phyloP scores from a whole-genome alignment of 768 basidiomycete species.

The Kondoa malvinella region DNA sequence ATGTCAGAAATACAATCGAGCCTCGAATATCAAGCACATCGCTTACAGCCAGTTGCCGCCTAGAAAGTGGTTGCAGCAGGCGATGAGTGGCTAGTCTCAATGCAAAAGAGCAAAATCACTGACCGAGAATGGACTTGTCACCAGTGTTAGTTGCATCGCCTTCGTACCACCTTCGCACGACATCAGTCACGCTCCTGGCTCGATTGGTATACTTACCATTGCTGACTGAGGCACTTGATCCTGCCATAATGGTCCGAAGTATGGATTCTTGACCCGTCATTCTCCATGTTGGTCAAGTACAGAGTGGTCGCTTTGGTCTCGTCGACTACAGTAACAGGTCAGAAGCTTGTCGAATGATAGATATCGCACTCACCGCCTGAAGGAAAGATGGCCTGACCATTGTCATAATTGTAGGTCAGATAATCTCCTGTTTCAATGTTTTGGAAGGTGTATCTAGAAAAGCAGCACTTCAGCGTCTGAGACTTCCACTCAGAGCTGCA shows the following conservation, averaged over 20 bases:
- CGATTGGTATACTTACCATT: not conserved
- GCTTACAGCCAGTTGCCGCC: not conserved
- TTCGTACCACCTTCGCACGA: not conserved
- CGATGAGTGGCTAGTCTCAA: too few relatives aligned
- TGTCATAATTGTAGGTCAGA: slow-evolving; percentile 2
- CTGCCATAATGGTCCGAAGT: not conserved
- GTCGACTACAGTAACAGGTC: too few relatives aligned
- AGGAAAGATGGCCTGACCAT: not conserved
- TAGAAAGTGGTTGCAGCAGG: too few relatives aligned
- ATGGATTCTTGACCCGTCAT: too few relatives aligned
- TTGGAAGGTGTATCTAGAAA: not conserved
- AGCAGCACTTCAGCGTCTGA: too few relatives aligned
- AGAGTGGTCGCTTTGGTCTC: too few relatives aligned
- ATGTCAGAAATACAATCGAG: too few relatives aligned
- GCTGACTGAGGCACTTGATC: not conserved
- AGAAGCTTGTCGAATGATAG: not conserved
- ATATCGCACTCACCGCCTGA: not conserved
- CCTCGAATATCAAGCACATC: too few relatives aligned
- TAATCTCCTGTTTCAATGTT: not conserved
- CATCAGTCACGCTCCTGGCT: too few relatives aligned
- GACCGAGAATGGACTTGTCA: not conserved
- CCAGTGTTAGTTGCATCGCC: not conserved
- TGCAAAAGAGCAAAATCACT: not conserved
- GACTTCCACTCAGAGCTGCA: too few relatives aligned
- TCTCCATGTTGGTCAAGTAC: too few relatives aligned